Evolutionary conservation across 441 rosid genomes (phyloP), one percentile per base, ranked within the genome.

Genomic region (California macrophylla): DNA sequence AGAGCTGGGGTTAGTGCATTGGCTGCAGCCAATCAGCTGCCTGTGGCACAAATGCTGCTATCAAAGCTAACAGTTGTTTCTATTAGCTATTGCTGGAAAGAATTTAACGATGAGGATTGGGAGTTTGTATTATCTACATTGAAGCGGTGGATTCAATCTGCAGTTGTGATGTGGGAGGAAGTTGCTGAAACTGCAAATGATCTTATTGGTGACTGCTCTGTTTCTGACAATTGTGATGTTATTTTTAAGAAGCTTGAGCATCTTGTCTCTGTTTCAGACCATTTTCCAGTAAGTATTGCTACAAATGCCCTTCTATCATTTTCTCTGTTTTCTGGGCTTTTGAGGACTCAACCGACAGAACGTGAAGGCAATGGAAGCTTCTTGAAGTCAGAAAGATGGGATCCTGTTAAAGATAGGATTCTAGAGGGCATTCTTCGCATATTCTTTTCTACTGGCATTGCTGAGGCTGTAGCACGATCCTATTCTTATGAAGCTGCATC

Each of bases 131-230:
- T 89, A 62, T 84, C 78, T 58, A 84, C 82, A 52, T 70, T 83
- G 73, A 91, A 82, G 81, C 71, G 85, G 78, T 90, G 87, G 91
- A 86, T 90, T 79, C 97, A 94, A 80, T 87, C 96, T 66, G 91
- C 86, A 24, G 98, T 94, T 74, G 91, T 94, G 71, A 78, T 84
- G 69, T 85, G 89, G 91, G 98, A 94, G 83, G 96, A 94, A 74
- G 81, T 82, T 68, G 78, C 92, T 64, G 98, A 92, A 82, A 89
- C 76, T 78, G 87, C 89, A 70, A 89, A 84, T 71, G 89, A 88
- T 75, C 69, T 74, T 71, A 71, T 86, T 62, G 73, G 79, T 65
- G 76, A 75, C 25, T 69, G 80, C 69, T 79, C 89, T 78, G 71
- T 79, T 75, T 76, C 83, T 74, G 76, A 61, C 63, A 79, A 79